Base-by-base conservation (phyloP, 2,329 filamentous ascomycete species). In the Aspergillus versicolor region DNA sequence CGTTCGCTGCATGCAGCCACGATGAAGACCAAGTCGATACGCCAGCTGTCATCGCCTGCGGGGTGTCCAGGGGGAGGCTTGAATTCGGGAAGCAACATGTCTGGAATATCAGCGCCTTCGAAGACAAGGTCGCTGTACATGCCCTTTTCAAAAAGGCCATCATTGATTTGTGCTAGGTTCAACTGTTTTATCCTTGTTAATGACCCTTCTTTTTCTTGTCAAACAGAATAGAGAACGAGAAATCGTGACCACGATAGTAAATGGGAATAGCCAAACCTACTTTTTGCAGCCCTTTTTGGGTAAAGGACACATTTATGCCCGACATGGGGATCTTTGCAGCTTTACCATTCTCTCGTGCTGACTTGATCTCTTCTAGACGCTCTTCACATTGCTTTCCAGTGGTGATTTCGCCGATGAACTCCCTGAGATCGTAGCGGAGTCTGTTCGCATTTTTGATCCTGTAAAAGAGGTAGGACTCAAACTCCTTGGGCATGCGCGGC, bases 381-480 rank as follows among this genome's bases (percentile, higher is more conserved):
- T 54, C 46, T n/a, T 46, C 40, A 42, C 58, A 64, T 17, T 63
- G 27, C 3, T 11, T 34, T 6, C 61, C 63, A 5, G 63, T 64
- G 48, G 63, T 63, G 45, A 65, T 59, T 4, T 50, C 27, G 9
- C 43, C 45, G n/a, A 52, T 22, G 1, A 60, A n/a, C 4, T 13
- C 27, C 8, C 37, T 44, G 19, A 63, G 54, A 19, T 63, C 50
- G 8, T 41, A 19, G 27, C 58, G 44, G 59, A 63, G 61, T 24
- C n/a, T 55, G n/a, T 44, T 50, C 4, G 49, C 52, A 11, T 62
- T 34, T 5, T 38, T 63, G 41, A 65, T 59, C 37, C 56, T 60
- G 42, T 61, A 65, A 27, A 64, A 65, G 24, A 65, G 54, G 44
- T 50, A 64, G 22, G 56, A 45, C 45, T 65, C 62, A 17, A 53